These are phyloP conservation scores for Choiromyces venosus DNA, from an alignment of 495 filamentous ascomycete species.

Conservation along the genomic window DNA sequence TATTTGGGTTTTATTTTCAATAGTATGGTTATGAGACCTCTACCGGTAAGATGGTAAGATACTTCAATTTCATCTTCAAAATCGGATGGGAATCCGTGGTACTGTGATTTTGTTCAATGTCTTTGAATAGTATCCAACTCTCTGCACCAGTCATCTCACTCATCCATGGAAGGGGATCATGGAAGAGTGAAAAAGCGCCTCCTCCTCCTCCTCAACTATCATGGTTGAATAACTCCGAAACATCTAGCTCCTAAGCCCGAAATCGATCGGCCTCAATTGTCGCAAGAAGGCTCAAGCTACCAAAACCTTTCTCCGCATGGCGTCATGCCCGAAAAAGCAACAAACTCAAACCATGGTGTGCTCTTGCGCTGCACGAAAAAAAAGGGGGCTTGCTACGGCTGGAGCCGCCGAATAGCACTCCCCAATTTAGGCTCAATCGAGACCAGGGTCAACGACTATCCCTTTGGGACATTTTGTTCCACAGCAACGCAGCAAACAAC, in stretches of 20 bases:
- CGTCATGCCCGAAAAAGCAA: neutral
- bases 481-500: neutral
- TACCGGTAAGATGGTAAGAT: neutral
- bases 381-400: neutral
- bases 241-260: neutral
- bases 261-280: neutral
- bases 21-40: neutral
- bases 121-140: neutral
- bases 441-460: constrained; percentile 1
- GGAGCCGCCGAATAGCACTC: neutral
- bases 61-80: neutral
- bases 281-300: neutral
- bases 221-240: neutral
- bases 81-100: neutral
- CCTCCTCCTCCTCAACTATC: neutral
- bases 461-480: neutral
- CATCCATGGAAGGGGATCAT: neutral
- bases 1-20: neutral
- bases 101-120: neutral
- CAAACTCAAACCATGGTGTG: neutral
- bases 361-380: neutral
- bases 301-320: neutral
- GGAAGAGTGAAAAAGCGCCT: neutral
- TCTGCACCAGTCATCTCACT: neutral
- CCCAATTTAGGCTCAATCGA: neutral